Percentiles rank a stretch among this genome's conserved stretches.
Conservation (phyloP, 108 stramenopile genomes). For the Asterionellopsis glacialis region DNA sequence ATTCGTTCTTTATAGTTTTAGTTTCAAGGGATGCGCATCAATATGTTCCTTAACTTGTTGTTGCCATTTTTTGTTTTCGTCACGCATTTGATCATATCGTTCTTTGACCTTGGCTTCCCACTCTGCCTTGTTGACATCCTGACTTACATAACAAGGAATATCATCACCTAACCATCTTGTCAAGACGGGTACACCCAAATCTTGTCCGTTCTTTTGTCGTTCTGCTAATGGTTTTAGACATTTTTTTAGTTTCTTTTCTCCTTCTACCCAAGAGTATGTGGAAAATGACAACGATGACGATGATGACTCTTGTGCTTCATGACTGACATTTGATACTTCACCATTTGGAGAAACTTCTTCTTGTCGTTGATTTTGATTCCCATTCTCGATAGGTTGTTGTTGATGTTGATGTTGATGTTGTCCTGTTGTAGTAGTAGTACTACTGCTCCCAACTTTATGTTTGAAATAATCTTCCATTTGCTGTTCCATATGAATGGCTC, state of each 20-base stretch:
- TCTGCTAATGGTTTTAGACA: constrained; percentile 38
- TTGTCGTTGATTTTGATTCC: too few species aligned
- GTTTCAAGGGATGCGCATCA: not conserved
- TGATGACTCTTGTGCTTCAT: too few species aligned
- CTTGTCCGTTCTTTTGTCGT: constrained; percentile 40
- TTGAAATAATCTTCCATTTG: too few species aligned
- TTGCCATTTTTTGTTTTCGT: constrained; percentile 51
- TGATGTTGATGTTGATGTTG: too few species aligned
- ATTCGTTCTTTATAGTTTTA: too few species aligned
- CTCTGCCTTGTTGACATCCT: constrained; percentile 21
- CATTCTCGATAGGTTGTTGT: too few species aligned
- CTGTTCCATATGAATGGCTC: too few species aligned
- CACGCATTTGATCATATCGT: constrained; percentile 39
- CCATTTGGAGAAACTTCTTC: too few species aligned
- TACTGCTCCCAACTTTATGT: too few species aligned
- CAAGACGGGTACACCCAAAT: constrained; percentile 55
- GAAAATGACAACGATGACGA: too few species aligned
- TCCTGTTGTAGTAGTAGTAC: too few species aligned
- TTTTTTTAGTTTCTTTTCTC: constrained; percentile 48
- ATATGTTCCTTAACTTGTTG: not conserved
- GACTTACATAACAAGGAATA: constrained; percentile 43
- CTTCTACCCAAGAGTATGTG: constrained; percentile 37
- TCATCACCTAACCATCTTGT: constrained; percentile 62
- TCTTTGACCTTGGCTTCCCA: constrained; percentile 43
- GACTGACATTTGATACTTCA: too few species aligned